Evolutionary conservation across 441 rosid genomes (phyloP).

Genomic region (Croton laevigatus): DNA sequence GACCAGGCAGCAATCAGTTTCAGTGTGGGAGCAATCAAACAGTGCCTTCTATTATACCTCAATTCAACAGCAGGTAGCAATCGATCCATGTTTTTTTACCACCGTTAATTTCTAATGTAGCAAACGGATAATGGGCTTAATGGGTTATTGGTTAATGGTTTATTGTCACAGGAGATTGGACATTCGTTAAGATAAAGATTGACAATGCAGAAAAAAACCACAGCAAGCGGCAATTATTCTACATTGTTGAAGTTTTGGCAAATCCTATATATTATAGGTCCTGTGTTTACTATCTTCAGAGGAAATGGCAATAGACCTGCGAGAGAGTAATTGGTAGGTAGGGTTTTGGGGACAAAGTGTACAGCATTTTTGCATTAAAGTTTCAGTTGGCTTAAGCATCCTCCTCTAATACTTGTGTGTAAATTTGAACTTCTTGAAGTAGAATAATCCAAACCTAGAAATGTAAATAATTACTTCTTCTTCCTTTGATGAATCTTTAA

Average conservation of each 20-base stretch:
- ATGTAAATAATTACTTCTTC: too few relatives aligned
- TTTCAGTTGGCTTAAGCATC: conserved; percentile 6
- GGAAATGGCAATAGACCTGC: background rate
- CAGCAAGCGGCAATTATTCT: background rate
- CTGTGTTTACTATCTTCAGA: background rate
- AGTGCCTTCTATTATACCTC: conserved; percentile 15
- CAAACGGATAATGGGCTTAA: background rate
- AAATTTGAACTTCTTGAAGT: too few relatives aligned
- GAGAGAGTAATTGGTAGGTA: background rate
- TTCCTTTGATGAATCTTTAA: too few relatives aligned
- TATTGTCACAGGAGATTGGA: conserved; percentile 28
- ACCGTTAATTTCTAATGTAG: too few relatives aligned
- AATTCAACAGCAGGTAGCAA: conserved; percentile 31
- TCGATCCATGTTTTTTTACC: background rate
- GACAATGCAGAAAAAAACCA: background rate
- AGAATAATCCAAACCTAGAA: too few relatives aligned
- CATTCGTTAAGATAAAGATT: conserved; percentile 19
- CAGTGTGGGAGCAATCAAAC: conserved; percentile 26
- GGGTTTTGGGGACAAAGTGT: background rate
- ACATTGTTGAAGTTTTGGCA: background rate
- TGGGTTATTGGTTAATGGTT: background rate
- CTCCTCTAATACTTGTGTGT: background rate
- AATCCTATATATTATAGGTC: background rate
- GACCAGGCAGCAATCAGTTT: conserved; percentile 21
- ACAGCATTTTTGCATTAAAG: background rate